Percentiles rank a stretch among this genome's conserved stretches.
Evolutionary conservation across 202 grass and related monocot species (phyloP).

Genomic region (Saccharum hybrid): DNA sequence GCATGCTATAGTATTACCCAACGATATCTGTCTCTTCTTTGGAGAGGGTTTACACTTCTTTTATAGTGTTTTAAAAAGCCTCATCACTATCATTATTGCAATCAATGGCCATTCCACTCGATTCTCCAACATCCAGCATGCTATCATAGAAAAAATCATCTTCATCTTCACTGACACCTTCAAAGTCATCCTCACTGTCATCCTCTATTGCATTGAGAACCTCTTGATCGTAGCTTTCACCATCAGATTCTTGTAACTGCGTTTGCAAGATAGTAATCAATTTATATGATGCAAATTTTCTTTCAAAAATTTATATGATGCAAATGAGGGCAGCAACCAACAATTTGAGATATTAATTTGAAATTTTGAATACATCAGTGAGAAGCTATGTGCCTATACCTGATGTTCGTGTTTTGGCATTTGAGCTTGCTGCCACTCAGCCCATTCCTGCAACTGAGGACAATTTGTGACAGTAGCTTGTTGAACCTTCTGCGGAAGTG

Average conservation of each 20-base stretch:
- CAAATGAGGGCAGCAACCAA: background rate
- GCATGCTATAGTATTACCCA: background rate
- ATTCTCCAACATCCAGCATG: background rate
- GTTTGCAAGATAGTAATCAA: conserved; percentile 2
- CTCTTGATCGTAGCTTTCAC: conserved; percentile 18
- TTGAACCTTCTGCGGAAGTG: conserved; percentile 10
- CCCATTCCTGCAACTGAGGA: conserved; percentile 24
- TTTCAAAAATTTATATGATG: background rate
- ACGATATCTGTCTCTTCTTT: background rate
- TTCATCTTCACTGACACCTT: conserved; percentile 12
- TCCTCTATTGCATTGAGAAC: background rate
- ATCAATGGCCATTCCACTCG: conserved; percentile 10
- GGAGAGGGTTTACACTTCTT: background rate
- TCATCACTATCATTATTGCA: background rate
- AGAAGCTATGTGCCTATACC: conserved; percentile 3
- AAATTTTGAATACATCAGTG: background rate
- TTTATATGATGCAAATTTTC: background rate
- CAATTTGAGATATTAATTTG: background rate
- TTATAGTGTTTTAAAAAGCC: background rate
- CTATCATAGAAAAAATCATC: conserved; percentile 25
- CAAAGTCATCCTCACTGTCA: conserved; percentile 20
- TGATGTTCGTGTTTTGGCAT: conserved; percentile 5
- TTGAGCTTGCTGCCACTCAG: conserved; percentile 34
- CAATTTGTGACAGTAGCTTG: conserved; percentile 19
- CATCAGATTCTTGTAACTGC: conserved; percentile 17